phyloP scores from a whole-genome alignment of 2,329 filamentous ascomycete species.

The Beauveria sp. region DNA sequence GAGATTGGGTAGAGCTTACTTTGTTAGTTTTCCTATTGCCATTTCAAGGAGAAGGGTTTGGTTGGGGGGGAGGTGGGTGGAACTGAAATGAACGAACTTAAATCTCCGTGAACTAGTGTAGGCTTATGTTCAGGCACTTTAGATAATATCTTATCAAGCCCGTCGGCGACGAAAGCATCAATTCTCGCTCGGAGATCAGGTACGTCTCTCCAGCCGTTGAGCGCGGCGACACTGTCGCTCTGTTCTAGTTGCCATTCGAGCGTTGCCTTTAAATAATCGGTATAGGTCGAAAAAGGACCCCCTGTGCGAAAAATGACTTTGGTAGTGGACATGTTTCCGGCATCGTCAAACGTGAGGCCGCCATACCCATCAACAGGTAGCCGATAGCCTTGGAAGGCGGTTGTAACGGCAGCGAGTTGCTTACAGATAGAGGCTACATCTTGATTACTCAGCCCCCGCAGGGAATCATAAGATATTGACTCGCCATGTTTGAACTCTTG shows the following conservation, averaged over 20 bases:
- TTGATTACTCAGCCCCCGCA: neutral
- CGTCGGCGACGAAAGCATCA: neutral
- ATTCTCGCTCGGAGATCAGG: conserved; percentile 5
- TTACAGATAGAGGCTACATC: neutral
- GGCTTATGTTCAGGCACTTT: neutral
- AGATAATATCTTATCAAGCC: neutral
- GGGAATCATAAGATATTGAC: neutral
- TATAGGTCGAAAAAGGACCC: conserved; percentile 6
- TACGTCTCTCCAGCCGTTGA: neutral
- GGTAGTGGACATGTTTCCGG: neutral
- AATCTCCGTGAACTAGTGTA: conserved; percentile 8
- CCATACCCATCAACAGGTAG: conserved; percentile 3
- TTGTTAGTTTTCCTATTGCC: neutral
- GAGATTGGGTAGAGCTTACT: conserved; percentile 4
- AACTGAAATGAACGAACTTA: neutral
- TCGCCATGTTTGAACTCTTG: conserved; percentile 8
- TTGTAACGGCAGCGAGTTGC: conserved; percentile 1
- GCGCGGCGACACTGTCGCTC: neutral
- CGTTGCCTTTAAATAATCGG: conserved; percentile 3
- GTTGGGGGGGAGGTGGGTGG: no score
- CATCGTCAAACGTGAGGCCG: conserved; percentile 7
- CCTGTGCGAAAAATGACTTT: neutral
- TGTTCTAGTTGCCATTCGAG: conserved; percentile 3
- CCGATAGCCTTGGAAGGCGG: neutral
- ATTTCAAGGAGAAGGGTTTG: neutral